Conservation (phyloP, 1,284 basidiomycete species). For the Marasmius fiardii region DNA sequence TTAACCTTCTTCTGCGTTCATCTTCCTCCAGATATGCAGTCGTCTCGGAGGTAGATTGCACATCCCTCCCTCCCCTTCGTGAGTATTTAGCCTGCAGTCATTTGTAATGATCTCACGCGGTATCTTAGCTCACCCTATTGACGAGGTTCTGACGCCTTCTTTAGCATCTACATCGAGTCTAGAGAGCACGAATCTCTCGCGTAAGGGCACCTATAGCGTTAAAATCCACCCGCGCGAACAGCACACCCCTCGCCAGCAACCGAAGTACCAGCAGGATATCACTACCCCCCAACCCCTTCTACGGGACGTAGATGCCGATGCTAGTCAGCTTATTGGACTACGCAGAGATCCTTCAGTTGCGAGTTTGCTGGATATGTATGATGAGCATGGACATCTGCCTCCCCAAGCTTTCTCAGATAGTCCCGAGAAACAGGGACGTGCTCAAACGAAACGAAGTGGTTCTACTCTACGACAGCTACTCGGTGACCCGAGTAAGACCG, state of each 20-base stretch:
- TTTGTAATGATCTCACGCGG: neutral
- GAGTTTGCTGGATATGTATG: slow-evolving; percentile 67
- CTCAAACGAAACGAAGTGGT: slow-evolving; percentile 55
- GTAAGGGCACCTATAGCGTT: slow-evolving; percentile 64
- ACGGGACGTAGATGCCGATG: slow-evolving; percentile 40
- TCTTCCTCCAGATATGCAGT: slow-evolving; percentile 63
- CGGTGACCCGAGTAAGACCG: slow-evolving; percentile 41
- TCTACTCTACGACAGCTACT: slow-evolving; percentile 72
- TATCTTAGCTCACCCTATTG: slow-evolving; percentile 60
- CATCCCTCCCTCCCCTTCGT: slow-evolving; percentile 65
- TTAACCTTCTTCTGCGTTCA: slow-evolving; percentile 64
- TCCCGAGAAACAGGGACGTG: slow-evolving; percentile 43
- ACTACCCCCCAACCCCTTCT: slow-evolving; percentile 16
- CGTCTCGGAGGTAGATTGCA: slow-evolving; percentile 51
- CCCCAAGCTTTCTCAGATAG: slow-evolving; percentile 63
- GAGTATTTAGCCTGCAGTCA: slow-evolving; percentile 26
- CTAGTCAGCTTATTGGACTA: slow-evolving; percentile 52
- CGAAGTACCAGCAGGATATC: slow-evolving; percentile 28
- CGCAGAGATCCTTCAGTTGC: slow-evolving; percentile 74
- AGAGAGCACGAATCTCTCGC: slow-evolving; percentile 43
- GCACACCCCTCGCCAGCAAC: slow-evolving; percentile 54
- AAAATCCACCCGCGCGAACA: slow-evolving; percentile 60
- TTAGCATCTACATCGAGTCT: slow-evolving; percentile 44
- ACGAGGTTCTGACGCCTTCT: slow-evolving; percentile 47
- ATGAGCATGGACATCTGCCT: slow-evolving; percentile 63